phyloP scores from a whole-genome alignment of 768 basidiomycete species.

The Hygrocybe coccinea region DNA sequence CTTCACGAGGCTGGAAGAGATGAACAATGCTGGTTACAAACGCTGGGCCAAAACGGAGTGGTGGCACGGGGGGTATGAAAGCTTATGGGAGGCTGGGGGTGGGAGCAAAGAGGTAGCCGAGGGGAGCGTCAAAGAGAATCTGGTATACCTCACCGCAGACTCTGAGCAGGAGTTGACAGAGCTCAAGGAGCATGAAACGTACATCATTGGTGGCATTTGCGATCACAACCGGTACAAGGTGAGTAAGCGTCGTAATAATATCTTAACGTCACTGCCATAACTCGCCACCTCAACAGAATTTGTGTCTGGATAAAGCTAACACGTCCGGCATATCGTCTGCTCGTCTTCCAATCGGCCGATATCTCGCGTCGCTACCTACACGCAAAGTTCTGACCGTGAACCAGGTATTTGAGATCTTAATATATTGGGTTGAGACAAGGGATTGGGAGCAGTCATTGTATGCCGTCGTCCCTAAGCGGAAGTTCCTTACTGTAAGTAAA shows the following conservation, averaged over 20 bases:
- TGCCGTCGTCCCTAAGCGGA: conserved; percentile 87
- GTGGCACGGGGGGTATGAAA: conserved; percentile 73
- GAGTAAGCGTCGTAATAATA: conserved; percentile 7
- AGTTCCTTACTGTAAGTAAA: conserved; percentile 57
- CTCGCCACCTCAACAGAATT: conserved; percentile 47
- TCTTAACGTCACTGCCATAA: conserved; percentile 1
- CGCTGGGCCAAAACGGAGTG: conserved; percentile 82
- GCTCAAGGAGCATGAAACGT: conserved; percentile 78
- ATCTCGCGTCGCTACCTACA: conserved; percentile 75
- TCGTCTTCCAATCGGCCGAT: conserved; percentile 91
- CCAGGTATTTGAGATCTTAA: conserved; percentile 89
- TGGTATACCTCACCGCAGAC: conserved; percentile 95
- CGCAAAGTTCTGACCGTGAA: conserved; percentile 97
- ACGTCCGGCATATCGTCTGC: conserved; percentile 74
- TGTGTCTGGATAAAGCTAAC: conserved; percentile 84
- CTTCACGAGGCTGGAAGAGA: conserved; percentile 55
- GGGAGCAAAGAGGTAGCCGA: background rate
- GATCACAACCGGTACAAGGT: conserved; percentile 97
- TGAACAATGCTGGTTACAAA: conserved; percentile 63
- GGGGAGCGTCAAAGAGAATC: conserved; percentile 35
- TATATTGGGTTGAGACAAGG: conserved; percentile 81
- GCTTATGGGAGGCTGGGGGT: conserved; percentile 45
- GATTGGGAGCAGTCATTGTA: conserved; percentile 86
- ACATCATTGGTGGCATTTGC: conserved; percentile 92
- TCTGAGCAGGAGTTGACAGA: conserved; percentile 80